Conservation (phyloP, 140 eudicot species). For the Oenanthe javanica region DNA sequence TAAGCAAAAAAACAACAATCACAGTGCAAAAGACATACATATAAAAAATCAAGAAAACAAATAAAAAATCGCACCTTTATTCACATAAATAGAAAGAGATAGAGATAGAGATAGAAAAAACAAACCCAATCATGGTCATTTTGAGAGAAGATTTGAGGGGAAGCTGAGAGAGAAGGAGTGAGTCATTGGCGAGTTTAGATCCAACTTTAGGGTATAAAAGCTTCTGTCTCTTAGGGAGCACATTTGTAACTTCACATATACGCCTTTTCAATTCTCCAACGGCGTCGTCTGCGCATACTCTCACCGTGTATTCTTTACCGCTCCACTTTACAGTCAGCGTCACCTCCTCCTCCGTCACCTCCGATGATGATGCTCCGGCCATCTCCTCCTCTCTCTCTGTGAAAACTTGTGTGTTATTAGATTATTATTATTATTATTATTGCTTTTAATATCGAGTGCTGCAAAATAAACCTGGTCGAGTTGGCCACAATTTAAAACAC, state of each 20-base stretch:
- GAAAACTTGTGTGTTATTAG: too few relatives aligned
- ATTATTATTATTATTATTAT: too few relatives aligned
- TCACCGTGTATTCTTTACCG: constrained; percentile 87
- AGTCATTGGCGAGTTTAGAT: constrained; percentile 75
- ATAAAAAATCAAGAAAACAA: not conserved
- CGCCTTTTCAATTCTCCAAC: constrained; percentile 87
- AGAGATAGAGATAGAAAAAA: not conserved
- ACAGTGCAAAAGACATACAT: not conserved
- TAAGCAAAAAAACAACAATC: not conserved
- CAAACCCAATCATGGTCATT: constrained; percentile 94
- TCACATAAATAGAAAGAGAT: too few relatives aligned
- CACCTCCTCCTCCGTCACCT: constrained; percentile 80
- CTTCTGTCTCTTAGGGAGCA: constrained; percentile 92
- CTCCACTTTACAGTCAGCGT: constrained; percentile 94
- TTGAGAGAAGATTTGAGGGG: constrained; percentile 90
- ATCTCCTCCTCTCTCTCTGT: not conserved
- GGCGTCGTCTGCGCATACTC: constrained; percentile 83
- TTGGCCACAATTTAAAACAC: too few relatives aligned
- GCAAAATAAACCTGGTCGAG: constrained; percentile 6
- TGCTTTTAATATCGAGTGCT: too few relatives aligned
- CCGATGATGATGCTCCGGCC: constrained; percentile 58
- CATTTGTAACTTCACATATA: constrained; percentile 73
- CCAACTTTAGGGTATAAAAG: constrained; percentile 98
- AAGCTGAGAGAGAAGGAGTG: constrained; percentile 50
- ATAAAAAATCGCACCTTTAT: too few relatives aligned